phyloP scores from a whole-genome alignment of 176 grass and related monocot species.

The Carex kokanica region DNA sequence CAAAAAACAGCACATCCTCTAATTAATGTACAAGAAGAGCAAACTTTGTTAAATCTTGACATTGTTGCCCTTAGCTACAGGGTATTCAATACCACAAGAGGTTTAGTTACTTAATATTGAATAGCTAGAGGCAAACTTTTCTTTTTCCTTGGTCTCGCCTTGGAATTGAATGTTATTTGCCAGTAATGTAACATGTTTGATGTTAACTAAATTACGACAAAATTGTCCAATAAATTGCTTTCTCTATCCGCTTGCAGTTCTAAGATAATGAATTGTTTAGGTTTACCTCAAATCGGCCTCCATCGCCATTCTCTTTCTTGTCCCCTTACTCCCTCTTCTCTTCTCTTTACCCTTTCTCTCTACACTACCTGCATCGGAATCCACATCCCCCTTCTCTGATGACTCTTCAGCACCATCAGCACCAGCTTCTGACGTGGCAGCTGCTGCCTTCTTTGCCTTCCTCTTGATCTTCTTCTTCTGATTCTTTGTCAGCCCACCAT shows the following conservation, averaged over 20 bases:
- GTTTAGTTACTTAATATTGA: not conserved
- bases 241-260: not conserved
- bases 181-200: not conserved
- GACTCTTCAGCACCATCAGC: slow-evolving; percentile 44
- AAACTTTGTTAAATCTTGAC: not conserved
- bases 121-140: not conserved
- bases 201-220: slow-evolving; percentile 3
- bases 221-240: not conserved
- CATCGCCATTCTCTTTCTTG: slow-evolving; percentile 70
- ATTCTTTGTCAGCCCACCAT: slow-evolving; percentile 61
- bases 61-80: not conserved
- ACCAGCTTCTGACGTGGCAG: slow-evolving; percentile 49
- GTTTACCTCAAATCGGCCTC: slow-evolving; percentile 50
- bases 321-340: slow-evolving; percentile 60
- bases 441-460: slow-evolving; percentile 67
- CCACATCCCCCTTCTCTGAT: slow-evolving; percentile 59
- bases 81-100: not conserved
- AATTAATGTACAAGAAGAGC: not conserved
- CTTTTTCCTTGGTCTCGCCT: not conserved
- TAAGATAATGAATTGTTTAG: not conserved
- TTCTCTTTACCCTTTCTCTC: slow-evolving; percentile 32
- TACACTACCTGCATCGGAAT: slow-evolving; percentile 32
- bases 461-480: slow-evolving; percentile 97
- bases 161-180: not conserved
- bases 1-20: not conserved